Evolutionary conservation across 164 flowering plant genomes (phyloP), one percentile per base, ranked within the genome.

Genomic region (Paratinospora sagittata): DNA sequence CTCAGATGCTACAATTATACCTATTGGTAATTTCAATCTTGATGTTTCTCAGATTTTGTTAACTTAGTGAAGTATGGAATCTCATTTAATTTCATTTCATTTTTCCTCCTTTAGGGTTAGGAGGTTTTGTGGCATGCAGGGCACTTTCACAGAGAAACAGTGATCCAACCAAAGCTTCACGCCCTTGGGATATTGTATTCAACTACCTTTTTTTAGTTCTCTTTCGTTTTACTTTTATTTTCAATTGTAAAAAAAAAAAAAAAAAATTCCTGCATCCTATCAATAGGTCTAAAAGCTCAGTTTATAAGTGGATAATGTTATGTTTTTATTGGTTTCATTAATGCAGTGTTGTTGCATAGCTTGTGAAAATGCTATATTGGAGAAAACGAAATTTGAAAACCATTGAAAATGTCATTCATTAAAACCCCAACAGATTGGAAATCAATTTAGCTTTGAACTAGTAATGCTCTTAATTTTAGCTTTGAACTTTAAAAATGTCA

Each of bases 81-180:
- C 3, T 43, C 36, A 10, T 52, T 67, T 45, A n/a, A 27, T 68
- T 9, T 57, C 58, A 0, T 23, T 55, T 73, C 16, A 10, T 13
- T 2, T 49, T 72, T 39, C 3, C 55, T 81, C 58, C 3, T 84
- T 77, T 80, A 93, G 99, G 97, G 16, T 82, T 96, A 86, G 99
- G 98, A 78, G 99, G 99, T 43, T 96, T 96, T 73, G 91, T 93
- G 36, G 99, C 99, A 55, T 93, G 97, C 82, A 80, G 88, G 77
- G 95, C 99, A 63, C 94, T 96, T 68, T 93, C 99, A 45, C 89
- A 89, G 74, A 84, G 98, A 75, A 96, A 96, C 63, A 70, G 75
- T 73, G 96, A 96, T 79, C 99, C 99, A 33, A 75, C 90, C n/a
- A 93, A 85, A 86, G 99, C 99, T 68, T 96, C 99, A 65, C 96